phyloP scores from a whole-genome alignment of 139 green algal genomes.

The Trebouxia sp. region DNA sequence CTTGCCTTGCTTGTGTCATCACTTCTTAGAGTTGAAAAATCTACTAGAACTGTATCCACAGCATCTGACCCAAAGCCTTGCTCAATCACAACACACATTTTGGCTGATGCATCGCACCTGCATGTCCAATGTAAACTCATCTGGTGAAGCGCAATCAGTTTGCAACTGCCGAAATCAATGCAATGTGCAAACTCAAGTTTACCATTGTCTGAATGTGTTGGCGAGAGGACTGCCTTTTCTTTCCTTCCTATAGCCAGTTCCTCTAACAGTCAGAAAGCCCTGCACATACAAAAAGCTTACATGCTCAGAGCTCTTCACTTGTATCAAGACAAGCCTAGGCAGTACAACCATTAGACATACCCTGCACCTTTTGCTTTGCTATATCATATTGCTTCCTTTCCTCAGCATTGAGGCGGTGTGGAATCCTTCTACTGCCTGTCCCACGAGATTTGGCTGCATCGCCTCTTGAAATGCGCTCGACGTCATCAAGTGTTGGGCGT shows the following conservation, averaged over 20 bases:
- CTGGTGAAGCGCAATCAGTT: too few relatives aligned
- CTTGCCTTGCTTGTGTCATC: not conserved
- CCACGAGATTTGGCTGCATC: conserved; percentile 47
- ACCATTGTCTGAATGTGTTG: conserved; percentile 68
- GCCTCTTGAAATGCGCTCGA: conserved; percentile 62
- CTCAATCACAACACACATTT: conserved; percentile 61
- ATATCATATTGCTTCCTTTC: conserved; percentile 60
- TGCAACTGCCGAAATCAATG: too few relatives aligned
- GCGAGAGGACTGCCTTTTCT: conserved; percentile 68
- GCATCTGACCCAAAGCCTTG: conserved; percentile 42
- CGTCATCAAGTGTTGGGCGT: conserved; percentile 62
- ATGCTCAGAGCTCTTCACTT: too few relatives aligned
- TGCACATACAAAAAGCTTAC: conserved; percentile 22
- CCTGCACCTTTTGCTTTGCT: conserved; percentile 61
- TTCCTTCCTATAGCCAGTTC: conserved; percentile 67
- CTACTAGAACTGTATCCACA: conserved; percentile 57
- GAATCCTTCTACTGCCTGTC: conserved; percentile 60
- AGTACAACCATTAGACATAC: too few relatives aligned
- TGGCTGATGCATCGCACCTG: conserved; percentile 55
- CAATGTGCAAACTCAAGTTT: too few relatives aligned
- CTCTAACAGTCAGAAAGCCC: conserved; percentile 58
- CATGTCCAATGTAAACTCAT: not conserved
- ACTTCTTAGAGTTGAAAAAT: conserved; percentile 54
- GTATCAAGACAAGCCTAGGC: too few relatives aligned
- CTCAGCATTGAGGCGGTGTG: conserved; percentile 66